Evolutionary conservation across 345 rosid genomes (phyloP), one percentile per base, ranked within the genome.

Genomic region (Gossypium arboreum): DNA sequence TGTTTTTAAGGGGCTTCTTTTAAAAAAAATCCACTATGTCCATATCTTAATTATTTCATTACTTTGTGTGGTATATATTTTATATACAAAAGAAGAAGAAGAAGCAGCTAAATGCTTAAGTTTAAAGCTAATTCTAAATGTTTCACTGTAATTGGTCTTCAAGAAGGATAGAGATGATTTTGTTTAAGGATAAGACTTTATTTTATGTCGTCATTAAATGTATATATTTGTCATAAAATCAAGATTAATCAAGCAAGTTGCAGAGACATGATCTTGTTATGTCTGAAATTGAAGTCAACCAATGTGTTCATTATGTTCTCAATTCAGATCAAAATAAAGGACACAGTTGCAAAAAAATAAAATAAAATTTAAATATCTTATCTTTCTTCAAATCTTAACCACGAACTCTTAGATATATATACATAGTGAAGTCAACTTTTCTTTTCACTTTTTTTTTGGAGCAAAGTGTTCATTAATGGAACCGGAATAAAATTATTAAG

Each of bases 191-290:
- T 34, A 34, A 34, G 41, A 6, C 41, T 34, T 34, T 5, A 34
- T 34, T 6, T 34, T 5, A 34, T 34, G 41, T 34, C 41, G 41
- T 34, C 41, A 34, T 34, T 48, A 48, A 11, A 48, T 11, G 11
- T 20, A 10, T 56, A 18, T 9, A 2, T 18, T 71, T 34, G 57
- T 47, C 74, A 62, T 18, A 66, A 34, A 12, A 20, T 65, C 56
- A 61, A 75, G 34, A 65, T 52, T 9, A 3, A 1, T 57, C 22
- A 41, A 60, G 66, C 80, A 79, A 81, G 74, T 81, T 73, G 79
- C 66, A 1, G 54, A 45, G n/a, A 39, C 48, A 17, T 39, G 4
- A 59, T 59, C 17, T 24, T 59, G 17, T 27, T 75, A 22, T 75
- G n/a, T 73, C 56, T 5, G 47, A 57, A 57, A 10, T 20, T 34